A percentile compares a stretch with the other conserved stretches of the same genome.
phyloP scores from a whole-genome alignment of 1,284 basidiomycete genomes.

The Schizophyllum amplum region DNA sequence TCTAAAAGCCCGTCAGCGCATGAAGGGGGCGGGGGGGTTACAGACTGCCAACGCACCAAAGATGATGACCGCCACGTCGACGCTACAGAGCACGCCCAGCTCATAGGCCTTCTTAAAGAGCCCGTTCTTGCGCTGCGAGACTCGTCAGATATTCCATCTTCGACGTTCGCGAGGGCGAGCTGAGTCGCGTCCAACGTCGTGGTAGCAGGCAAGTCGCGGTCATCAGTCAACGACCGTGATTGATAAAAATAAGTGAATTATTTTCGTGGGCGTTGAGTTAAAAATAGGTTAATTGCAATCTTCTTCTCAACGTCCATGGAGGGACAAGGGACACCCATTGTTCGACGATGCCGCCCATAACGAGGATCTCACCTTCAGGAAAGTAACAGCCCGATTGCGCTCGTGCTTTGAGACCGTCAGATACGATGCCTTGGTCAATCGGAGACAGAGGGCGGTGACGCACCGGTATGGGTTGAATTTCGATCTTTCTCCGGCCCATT shows the following conservation, averaged over 20 bases:
- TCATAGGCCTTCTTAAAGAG: conserved; percentile 90
- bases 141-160: conserved; percentile 8
- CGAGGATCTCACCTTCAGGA: conserved; percentile 62
- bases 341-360: not conserved
- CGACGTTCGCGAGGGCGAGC: conserved; percentile 5
- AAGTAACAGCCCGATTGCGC: conserved; percentile 85
- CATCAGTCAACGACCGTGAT: conserved; percentile 9
- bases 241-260: conserved; percentile 33
- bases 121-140: conserved; percentile 69
- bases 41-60: conserved; percentile 33
- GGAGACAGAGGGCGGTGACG: conserved; percentile 22
- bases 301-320: not conserved
- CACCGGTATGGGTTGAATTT: conserved; percentile 80
- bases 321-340: not conserved
- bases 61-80: conserved; percentile 54
- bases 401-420: conserved; percentile 59
- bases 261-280: conserved; percentile 21
- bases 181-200: conserved; percentile 1
- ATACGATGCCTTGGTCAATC: not conserved
- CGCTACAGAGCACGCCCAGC: conserved; percentile 65
- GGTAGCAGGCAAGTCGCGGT: conserved; percentile 4
- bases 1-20: conserved; percentile 22
- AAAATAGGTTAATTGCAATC: not conserved
- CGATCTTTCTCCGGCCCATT: conserved; percentile 87
- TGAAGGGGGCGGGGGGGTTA: not conserved